Percentiles rank a stretch among this genome's conserved stretches.
Conservation (phyloP, 2,329 filamentous ascomycete genomes). For the Aspergillus brunneoviolaceus region DNA sequence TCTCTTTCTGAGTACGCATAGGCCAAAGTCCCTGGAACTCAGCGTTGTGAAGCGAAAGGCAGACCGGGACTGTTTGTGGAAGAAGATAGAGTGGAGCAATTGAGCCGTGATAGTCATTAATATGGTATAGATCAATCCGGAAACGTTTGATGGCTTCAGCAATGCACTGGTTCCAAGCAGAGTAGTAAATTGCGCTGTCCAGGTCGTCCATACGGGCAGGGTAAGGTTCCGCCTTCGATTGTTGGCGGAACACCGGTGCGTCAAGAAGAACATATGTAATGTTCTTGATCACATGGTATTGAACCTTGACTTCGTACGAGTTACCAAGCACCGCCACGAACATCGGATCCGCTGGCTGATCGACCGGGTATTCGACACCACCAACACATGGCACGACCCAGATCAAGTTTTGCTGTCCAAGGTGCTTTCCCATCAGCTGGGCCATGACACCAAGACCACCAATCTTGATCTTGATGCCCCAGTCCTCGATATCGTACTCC, state of each 20-base stretch:
- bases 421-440: constrained; percentile 65
- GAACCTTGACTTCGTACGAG: constrained; percentile 61
- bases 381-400: constrained; percentile 65
- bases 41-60: constrained; percentile 66
- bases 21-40: constrained; percentile 70
- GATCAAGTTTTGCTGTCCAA: constrained; percentile 64
- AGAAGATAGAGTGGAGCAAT: constrained; percentile 65
- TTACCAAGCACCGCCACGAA: constrained; percentile 61
- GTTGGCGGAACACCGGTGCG: constrained; percentile 64
- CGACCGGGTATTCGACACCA: constrained; percentile 63
- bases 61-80: constrained; percentile 61
- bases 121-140: constrained; percentile 63
- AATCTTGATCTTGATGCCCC: constrained; percentile 70
- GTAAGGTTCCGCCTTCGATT: constrained; percentile 63
- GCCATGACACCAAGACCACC: constrained; percentile 70
- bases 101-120: constrained; percentile 66
- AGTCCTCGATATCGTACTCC: constrained; percentile 71
- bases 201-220: constrained; percentile 69
- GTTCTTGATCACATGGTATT: constrained; percentile 63
- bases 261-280: constrained; percentile 69
- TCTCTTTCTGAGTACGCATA: constrained; percentile 62
- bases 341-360: constrained; percentile 61
- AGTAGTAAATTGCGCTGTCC: constrained; percentile 67
- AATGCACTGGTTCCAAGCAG: constrained; percentile 70
- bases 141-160: constrained; percentile 63